These are phyloP conservation scores for Fraxinus dipetala DNA, from an alignment of 305 asterid species.

Conservation along the genomic window DNA sequence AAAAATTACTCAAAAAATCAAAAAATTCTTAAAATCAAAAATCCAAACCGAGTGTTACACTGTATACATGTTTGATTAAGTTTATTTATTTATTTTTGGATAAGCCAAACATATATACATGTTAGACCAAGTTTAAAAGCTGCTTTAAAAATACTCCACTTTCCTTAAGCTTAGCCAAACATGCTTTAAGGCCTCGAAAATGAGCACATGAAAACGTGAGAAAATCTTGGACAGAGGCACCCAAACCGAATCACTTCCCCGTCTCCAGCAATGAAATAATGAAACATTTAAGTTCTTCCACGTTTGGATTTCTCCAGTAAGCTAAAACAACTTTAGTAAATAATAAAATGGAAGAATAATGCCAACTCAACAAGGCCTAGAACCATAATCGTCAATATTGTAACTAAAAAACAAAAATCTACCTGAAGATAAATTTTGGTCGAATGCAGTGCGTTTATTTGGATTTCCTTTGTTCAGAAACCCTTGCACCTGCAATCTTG, in stretches of 20 bases:
- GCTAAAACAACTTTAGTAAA: not conserved
- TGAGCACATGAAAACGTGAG: not conserved
- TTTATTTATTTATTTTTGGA: no score
- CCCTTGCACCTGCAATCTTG: constrained; percentile 47
- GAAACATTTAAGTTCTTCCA: not conserved
- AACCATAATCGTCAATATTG: no score
- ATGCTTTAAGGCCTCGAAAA: not conserved
- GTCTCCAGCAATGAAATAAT: not conserved
- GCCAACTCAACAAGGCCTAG: not conserved
- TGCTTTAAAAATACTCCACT: no score
- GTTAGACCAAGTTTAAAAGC: no score
- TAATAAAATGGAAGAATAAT: not conserved
- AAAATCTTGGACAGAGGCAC: not conserved
- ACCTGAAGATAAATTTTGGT: not conserved
- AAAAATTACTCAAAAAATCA: no score
- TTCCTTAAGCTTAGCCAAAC: not conserved
- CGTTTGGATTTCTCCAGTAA: not conserved
- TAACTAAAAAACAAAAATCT: not conserved
- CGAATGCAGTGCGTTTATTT: constrained; percentile 21
- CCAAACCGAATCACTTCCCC: not conserved
- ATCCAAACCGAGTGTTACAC: no score
- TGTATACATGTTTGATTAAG: no score
- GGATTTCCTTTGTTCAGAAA: constrained; percentile 50
- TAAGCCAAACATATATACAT: no score
- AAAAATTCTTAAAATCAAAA: no score